Base-by-base conservation (phyloP, 164 flowering plant species). In the Buxus sempervirens region DNA sequence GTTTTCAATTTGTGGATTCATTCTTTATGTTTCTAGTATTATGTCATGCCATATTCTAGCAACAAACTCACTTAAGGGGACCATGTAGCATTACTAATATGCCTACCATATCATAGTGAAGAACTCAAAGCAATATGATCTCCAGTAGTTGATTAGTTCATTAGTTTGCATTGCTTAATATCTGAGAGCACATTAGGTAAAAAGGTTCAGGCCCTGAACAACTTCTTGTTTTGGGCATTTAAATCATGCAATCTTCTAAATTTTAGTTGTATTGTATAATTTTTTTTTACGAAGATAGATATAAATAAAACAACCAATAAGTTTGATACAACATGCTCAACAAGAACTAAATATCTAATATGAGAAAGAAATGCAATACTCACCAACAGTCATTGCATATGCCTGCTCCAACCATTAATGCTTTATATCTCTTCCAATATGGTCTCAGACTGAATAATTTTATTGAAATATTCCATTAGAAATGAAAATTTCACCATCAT, bases 361-460 rank as follows among this genome's bases (percentile, higher is more conserved):
- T 45, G 51, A 45, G 18, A 15, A 16, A 54, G 19, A 22, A 16
- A 14, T 2, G 22, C 8, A 54, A 54, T 19, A 54, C 62, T 76
- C 73, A 83, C 86, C 86, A 85, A 51, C 80, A 83, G 75, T 85
- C 86, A n/a, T 75, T 69, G 38, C 85, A 85, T 0, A 84, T 72
- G 77, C 89, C 80, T 24, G n/a, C 23, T 56, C 89, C 89, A 45
- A 79, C 68, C 54, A 77, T 80, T 65, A 82, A 85, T 60, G 73
- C 80, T 80, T 85, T 68, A 74, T 77, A 69, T 85, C 89, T 75
- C 89, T 80, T 51, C 82, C n/a, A n/a, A 19, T 18, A 83, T 54
- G 54, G 83, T 86, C 70, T 80, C 87, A 70, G 84, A 75, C 38
- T 77, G 65, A 63, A 71, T 70, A 38, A 70, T 62, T 63, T 73